phyloP scores from a whole-genome alignment of 2,329 filamentous ascomycete species.

The Teratosphaeria pseudoeucalypti region DNA sequence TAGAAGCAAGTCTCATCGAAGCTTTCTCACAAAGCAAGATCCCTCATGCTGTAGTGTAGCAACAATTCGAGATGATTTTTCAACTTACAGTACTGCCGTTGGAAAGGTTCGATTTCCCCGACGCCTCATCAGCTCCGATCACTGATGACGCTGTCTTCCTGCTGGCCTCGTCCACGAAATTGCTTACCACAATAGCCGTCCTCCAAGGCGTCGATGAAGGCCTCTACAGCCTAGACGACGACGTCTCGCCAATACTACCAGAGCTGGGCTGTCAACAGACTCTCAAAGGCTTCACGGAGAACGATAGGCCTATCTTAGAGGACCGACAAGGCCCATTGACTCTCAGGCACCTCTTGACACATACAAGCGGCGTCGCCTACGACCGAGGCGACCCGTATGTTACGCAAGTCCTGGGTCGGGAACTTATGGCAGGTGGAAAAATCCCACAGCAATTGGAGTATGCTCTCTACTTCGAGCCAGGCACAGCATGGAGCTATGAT shows the following conservation, averaged over 20 bases:
- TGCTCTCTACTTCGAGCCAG: conserved; percentile 43
- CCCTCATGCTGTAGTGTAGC: conserved; percentile 20
- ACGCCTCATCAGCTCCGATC: conserved; percentile 13
- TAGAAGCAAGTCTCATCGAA: conserved; percentile 18
- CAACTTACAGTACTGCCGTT: conserved; percentile 21
- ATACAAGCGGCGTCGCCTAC: conserved; percentile 42
- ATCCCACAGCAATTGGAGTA: conserved; percentile 36
- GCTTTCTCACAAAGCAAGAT: conserved; percentile 22
- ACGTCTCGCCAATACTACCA: conserved; percentile 37
- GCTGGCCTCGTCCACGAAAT: conserved; percentile 30
- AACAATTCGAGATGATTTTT: conserved; percentile 13
- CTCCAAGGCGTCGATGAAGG: conserved; percentile 47
- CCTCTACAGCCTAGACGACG: conserved; percentile 36
- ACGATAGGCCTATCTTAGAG: conserved; percentile 25
- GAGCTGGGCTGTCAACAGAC: conserved; percentile 40
- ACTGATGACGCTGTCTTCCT: conserved; percentile 21
- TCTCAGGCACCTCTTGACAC: conserved; percentile 41
- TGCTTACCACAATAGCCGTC: conserved; percentile 43
- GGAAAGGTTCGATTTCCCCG: conserved; percentile 13
- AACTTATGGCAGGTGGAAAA: conserved; percentile 12
- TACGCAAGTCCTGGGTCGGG: background rate
- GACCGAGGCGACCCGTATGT: conserved; percentile 30
- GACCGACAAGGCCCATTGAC: conserved; percentile 36
- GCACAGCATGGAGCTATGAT: conserved; percentile 42
- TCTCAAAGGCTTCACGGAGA: conserved; percentile 37